Conservation (phyloP, 139 green algal genomes). For the Tetradesmus lagerheimii region DNA sequence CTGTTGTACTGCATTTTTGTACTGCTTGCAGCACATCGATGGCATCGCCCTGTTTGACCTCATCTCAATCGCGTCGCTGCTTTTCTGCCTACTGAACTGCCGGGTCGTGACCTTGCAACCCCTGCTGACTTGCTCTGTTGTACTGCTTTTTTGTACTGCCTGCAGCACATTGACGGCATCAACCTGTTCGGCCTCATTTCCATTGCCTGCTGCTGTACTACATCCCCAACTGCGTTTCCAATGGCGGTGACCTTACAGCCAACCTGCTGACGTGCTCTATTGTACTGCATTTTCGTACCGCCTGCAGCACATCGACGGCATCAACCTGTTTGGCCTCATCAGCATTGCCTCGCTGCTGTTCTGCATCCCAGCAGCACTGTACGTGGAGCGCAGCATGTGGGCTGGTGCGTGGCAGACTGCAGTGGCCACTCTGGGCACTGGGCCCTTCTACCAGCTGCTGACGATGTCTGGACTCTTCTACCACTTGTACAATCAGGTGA, state of each 20-base stretch:
- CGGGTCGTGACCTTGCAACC: too few species aligned
- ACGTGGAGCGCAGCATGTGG: slow-evolving; percentile 77
- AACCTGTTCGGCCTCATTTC: slow-evolving; percentile 94
- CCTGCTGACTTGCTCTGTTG: too few species aligned
- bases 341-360: slow-evolving; percentile 87
- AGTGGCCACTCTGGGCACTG: slow-evolving; percentile 60
- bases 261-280: too few species aligned
- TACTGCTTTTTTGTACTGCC: background rate
- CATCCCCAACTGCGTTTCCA: too few species aligned
- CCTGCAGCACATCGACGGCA: slow-evolving; percentile 87
- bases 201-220: slow-evolving; percentile 62
- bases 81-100: too few species aligned
- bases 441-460: slow-evolving; percentile 72
- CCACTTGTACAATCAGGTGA: background rate
- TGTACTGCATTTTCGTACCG: background rate
- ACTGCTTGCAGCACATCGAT: background rate
- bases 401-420: slow-evolving; percentile 62
- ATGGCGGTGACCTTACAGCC: too few species aligned
- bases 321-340: slow-evolving; percentile 95
- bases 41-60: slow-evolving; percentile 83
- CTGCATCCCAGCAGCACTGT: slow-evolving; percentile 76
- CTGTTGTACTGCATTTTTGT: too few species aligned
- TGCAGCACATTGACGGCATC: slow-evolving; percentile 90
- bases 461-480: slow-evolving; percentile 49
- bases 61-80: slow-evolving; percentile 83